Base-by-base conservation (phyloP, 768 basidiomycete species). In the Auriculariales sp. region DNA sequence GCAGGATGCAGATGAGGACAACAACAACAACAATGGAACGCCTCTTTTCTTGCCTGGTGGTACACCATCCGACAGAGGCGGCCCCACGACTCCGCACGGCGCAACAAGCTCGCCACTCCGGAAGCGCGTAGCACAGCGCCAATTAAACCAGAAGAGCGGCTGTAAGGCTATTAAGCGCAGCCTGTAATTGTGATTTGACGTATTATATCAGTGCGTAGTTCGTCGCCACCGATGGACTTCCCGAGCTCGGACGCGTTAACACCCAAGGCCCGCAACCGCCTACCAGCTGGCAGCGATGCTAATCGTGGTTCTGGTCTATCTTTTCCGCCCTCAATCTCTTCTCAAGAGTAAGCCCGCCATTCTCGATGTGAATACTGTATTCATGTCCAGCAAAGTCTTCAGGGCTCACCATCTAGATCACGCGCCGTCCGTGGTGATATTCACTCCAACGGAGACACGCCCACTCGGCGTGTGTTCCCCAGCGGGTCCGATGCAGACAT, bases 371-470 rank as follows among this genome's bases (percentile, higher is more conserved):
- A 6, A 17, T 31, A 3, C 12, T 15, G 24, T 32, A 53, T 6
- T 33, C 32, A 1, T 31, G 52, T 50, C 1, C 15, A 30, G 3
- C 11, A 22, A 28, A 32, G 4, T 17, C 46, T 46, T n/a, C n/a
- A 31, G 45, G 5, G 1, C 11, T 7, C 32, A 15, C 31, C 36
- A 17, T 55, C 80, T 78, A 63, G 79, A 73, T 55, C 79, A 79
- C 14, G 60, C 66, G 3, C 59, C 61, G 28, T 29, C 53, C 58
- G 63, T 24, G 59, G 64, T 42, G 64, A 63, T 62, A 57, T 70
- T 72, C 6, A 85, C 86, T 0, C 86, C 78, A 19, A 65, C 78
- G 12, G 78, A 68, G 69, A 50, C 68, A 78, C 59, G 67, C 72
- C 54, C 67, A 71, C 59, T 78, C 81, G 22, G 83, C 85, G 54